Evolutionary conservation across 257 asterid species (phyloP).

Genomic region (Linderniella brevidens): DNA sequence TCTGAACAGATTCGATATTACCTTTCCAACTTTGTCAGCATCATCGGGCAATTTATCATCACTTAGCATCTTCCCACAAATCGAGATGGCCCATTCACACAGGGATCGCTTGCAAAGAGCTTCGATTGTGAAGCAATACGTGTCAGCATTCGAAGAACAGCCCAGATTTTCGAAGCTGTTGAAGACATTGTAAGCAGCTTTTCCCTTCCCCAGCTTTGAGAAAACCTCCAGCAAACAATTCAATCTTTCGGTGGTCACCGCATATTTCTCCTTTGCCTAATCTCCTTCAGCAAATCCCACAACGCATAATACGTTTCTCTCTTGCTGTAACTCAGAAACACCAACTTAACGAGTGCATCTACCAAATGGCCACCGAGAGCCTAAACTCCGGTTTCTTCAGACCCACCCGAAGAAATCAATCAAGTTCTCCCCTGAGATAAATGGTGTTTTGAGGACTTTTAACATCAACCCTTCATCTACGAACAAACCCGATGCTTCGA

Average conservation of each 20-base stretch:
- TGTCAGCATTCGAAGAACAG: slow-evolving; percentile 33
- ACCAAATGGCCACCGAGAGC: slow-evolving; percentile 18
- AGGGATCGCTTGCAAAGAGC: slow-evolving; percentile 58
- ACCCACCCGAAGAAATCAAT: slow-evolving; percentile 50
- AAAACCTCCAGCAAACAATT: slow-evolving; percentile 37
- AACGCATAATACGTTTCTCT: slow-evolving; percentile 37
- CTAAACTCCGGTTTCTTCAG: slow-evolving; percentile 25
- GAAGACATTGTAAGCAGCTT: slow-evolving; percentile 64
- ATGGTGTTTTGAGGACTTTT: slow-evolving; percentile 47
- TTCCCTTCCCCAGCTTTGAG: slow-evolving; percentile 52
- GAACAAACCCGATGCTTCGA: slow-evolving; percentile 28
- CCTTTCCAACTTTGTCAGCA: slow-evolving; percentile 42
- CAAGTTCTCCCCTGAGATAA: slow-evolving; percentile 44
- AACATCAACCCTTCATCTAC: slow-evolving; percentile 41
- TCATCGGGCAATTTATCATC: slow-evolving; percentile 38
- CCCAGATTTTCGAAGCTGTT: slow-evolving; percentile 66
- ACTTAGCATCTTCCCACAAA: slow-evolving; percentile 55
- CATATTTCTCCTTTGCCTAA: slow-evolving; percentile 35
- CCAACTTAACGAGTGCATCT: slow-evolving; percentile 29
- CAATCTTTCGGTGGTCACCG: slow-evolving; percentile 33
- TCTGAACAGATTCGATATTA: slow-evolving; percentile 45
- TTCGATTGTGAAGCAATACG: slow-evolving; percentile 54
- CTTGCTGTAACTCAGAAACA: slow-evolving; percentile 24
- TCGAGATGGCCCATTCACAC: slow-evolving; percentile 42
- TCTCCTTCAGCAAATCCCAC: slow-evolving; percentile 65